These are phyloP conservation scores for Ophiostoma ips DNA, from an alignment of 2,329 filamentous ascomycete genomes.

Conservation along the genomic window DNA sequence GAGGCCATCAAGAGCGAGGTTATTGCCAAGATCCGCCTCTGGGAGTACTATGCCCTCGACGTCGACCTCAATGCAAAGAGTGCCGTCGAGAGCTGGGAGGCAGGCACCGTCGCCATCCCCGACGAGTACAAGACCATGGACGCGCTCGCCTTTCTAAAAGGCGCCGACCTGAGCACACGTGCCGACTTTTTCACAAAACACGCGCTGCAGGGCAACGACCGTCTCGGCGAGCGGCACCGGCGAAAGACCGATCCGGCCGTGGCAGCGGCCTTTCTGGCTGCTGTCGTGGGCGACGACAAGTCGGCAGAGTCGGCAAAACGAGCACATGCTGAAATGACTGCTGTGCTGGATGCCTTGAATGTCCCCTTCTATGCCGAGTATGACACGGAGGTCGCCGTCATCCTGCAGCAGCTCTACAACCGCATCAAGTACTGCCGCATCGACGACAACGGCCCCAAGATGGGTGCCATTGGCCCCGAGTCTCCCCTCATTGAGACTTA, in stretches of 20 bases:
- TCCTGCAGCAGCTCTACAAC: slow-evolving; percentile 84
- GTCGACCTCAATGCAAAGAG: slow-evolving; percentile 57
- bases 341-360: slow-evolving; percentile 72
- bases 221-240: slow-evolving; percentile 66
- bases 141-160: slow-evolving; percentile 34
- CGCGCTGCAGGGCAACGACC: slow-evolving; percentile 56
- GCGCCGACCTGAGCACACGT: slow-evolving; percentile 32
- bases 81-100: slow-evolving; percentile 57
- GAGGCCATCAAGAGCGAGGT: slow-evolving; percentile 70
- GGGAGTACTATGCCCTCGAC: slow-evolving; percentile 86
- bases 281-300: slow-evolving; percentile 45
- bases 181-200: slow-evolving; percentile 53
- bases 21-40: slow-evolving; percentile 63
- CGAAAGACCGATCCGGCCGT: slow-evolving; percentile 56
- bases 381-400: slow-evolving; percentile 66
- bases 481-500: slow-evolving; percentile 86
- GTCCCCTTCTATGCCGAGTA: slow-evolving; percentile 85
- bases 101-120: slow-evolving; percentile 41
- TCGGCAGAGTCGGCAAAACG: slow-evolving; percentile 38
- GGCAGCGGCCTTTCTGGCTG: slow-evolving; percentile 53
- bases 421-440: slow-evolving; percentile 88
- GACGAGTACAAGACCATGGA: slow-evolving; percentile 26
- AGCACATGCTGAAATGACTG: slow-evolving; percentile 34
- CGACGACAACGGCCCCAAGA: slow-evolving; percentile 80
- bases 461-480: slow-evolving; percentile 61